These are phyloP conservation scores for Potentilla sterilis DNA, from an alignment of 306 rosid genomes.

Conservation along the genomic window DNA sequence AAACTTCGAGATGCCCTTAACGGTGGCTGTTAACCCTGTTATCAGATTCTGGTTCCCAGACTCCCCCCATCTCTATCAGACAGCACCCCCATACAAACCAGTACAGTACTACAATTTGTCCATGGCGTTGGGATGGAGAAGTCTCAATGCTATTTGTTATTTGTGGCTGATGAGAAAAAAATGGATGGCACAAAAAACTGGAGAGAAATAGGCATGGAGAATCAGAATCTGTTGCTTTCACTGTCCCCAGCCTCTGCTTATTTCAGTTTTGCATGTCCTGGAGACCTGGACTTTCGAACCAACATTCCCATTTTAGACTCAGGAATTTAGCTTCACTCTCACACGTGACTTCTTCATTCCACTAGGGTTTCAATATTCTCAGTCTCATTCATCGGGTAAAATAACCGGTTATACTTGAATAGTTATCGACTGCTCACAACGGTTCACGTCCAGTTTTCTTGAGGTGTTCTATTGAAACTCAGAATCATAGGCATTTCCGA, in stretches of 20 bases:
- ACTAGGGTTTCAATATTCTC: too few relatives aligned
- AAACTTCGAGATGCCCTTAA: not conserved
- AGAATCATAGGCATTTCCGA: too few relatives aligned
- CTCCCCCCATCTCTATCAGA: not conserved
- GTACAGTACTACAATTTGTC: constrained; percentile 45
- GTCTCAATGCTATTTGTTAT: constrained; percentile 27
- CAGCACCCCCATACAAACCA: not conserved
- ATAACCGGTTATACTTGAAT: not conserved
- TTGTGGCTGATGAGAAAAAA: not conserved
- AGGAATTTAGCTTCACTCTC: not conserved
- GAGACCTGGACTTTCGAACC: constrained; percentile 34
- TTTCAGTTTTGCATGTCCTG: constrained; percentile 24
- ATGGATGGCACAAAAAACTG: constrained; percentile 38
- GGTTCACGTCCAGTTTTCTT: not conserved
- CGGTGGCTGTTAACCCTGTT: not conserved
- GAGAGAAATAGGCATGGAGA: constrained; percentile 30
- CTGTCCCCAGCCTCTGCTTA: constrained; percentile 36
- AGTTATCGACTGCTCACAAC: not conserved
- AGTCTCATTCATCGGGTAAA: not conserved
- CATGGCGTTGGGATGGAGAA: constrained; percentile 43
- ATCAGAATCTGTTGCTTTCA: constrained; percentile 36
- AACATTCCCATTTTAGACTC: constrained; percentile 42
- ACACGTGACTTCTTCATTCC: not conserved
- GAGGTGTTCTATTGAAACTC: not conserved
- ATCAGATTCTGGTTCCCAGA: not conserved